These are phyloP conservation scores for Lichtheimia ramosa DNA, from an alignment of 371 early-diverging fungal genomes.

Conservation along the genomic window DNA sequence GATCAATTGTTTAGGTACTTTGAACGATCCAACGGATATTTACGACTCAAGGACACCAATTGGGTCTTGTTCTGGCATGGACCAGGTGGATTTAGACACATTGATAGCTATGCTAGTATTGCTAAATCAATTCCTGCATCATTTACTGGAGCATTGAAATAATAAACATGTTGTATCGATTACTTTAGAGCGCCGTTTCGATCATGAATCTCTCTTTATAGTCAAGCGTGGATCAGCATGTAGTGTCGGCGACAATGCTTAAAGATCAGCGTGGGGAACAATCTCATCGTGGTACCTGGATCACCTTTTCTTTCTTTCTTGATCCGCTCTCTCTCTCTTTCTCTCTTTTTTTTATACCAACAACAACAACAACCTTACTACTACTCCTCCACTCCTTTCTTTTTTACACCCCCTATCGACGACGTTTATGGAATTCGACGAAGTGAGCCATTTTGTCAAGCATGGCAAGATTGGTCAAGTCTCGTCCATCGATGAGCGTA, in stretches of 20 bases:
- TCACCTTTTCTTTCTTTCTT: no score
- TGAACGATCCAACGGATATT: conserved; percentile 81
- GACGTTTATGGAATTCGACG: conserved; percentile 23
- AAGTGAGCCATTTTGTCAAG: conserved; percentile 22
- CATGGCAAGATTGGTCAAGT: conserved; percentile 9
- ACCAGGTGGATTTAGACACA: conserved; percentile 36
- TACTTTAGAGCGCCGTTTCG: no score
- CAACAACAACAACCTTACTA: no score
- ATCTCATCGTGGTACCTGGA: no score
- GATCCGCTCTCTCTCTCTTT: no score
- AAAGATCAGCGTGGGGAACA: no score
- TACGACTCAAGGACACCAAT: conserved; percentile 57
- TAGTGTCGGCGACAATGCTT: no score
- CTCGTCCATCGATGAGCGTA: conserved; percentile 5
- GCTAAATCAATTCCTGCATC: conserved; percentile 42
- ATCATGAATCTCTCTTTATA: no score
- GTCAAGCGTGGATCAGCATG: no score
- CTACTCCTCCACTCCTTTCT: no score
- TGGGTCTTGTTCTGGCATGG: conserved; percentile 87
- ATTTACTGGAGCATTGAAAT: conserved; percentile 16
- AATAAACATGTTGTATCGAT: not conserved
- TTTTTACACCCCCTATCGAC: no score
- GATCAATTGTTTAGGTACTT: conserved; percentile 72
- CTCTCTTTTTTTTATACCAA: no score
- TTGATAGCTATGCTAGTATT: conserved; percentile 36